Percentiles rank a stretch among this genome's conserved stretches.
phyloP scores from a whole-genome alignment of 1,139 yeast species.

The Blastobotrys serpentis region DNA sequence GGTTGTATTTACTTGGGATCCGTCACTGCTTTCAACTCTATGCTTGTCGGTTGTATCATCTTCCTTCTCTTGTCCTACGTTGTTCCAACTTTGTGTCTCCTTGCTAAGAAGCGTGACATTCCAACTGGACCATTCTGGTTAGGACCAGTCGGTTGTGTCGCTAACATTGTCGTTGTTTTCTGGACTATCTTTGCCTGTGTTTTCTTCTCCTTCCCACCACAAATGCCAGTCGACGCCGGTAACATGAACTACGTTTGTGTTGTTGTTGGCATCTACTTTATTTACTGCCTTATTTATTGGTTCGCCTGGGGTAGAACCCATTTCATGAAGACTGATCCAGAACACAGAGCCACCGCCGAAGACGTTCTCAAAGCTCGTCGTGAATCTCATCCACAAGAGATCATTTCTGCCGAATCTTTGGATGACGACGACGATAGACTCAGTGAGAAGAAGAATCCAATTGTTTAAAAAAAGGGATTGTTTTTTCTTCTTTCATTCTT shows the following conservation, averaged over 20 bases:
- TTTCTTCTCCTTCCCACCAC: slow-evolving; percentile 72
- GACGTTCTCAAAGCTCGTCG: background rate
- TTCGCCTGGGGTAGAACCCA: slow-evolving; percentile 14
- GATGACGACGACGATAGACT: background rate
- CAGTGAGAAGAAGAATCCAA: slow-evolving; percentile 9
- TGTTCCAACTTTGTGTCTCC: slow-evolving; percentile 63
- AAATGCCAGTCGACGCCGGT: slow-evolving; percentile 58
- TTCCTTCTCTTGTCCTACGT: slow-evolving; percentile 76
- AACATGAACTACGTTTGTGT: slow-evolving; percentile 61
- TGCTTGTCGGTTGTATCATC: slow-evolving; percentile 80
- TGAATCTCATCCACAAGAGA: background rate
- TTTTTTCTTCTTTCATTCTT: too few relatives aligned
- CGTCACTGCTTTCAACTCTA: slow-evolving; percentile 76
- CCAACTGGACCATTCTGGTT: slow-evolving; percentile 73
- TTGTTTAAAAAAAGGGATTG: background rate
- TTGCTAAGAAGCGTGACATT: slow-evolving; percentile 39
- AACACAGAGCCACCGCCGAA: background rate
- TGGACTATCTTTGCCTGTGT: slow-evolving; percentile 61
- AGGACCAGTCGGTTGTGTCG: slow-evolving; percentile 59
- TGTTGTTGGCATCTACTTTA: slow-evolving; percentile 17
- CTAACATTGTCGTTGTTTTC: slow-evolving; percentile 58
- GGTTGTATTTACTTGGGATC: slow-evolving; percentile 49
- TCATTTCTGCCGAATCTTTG: background rate
- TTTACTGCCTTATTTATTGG: slow-evolving; percentile 17
- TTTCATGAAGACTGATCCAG: slow-evolving; percentile 11